Base-by-base conservation (phyloP, 1,284 basidiomycete species). In the Puccinia novopanici region DNA sequence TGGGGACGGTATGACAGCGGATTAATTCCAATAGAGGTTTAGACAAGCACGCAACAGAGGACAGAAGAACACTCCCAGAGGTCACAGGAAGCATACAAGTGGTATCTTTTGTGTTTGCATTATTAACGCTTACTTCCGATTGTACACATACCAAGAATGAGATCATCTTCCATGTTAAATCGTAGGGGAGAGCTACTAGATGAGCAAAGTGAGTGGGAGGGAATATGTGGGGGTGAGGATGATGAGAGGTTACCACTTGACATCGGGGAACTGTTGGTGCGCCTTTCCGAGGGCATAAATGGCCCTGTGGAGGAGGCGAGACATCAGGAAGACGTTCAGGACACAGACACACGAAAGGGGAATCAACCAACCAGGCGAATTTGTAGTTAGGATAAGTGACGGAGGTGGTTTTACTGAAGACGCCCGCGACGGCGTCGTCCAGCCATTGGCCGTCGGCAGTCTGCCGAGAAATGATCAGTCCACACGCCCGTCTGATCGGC, bases 361-460 rank as follows among this genome's bases (percentile, higher is more conserved):
- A 27, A 34, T 22, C 68, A 17, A 12, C 40, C 13, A 27, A 82
- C 81, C 82, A 83, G 34, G 83, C 83, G 81, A 86, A 85, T 74
- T 85, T 84, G 83, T 86, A 87, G 83, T 86, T 86, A 12, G 86
- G 86, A 75, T 87, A 87, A 40, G 83, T 84, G 73, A 87, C 86
- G 3, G 84, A 83, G 71, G 84, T 83, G 79, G 82, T 96, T 86
- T 95, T 96, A 88, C 98, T 98, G 82, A 87, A 87, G 59, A 87
- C 84, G 67, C 86, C 86, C 70, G 86, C 85, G 71, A 86, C 85
- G 34, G 83, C 82, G 70, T 97, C 95, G 85, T 98, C 94, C 4
- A 92, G 89, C 96, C 97, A 99, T 8, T 93, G 92, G 19, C 97
- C 97, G 85, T 99, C 92, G 37, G 90, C 89, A 71, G 90, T 88